These are phyloP conservation scores for Globisporangium nodosum DNA, from an alignment of 352 stramenopile species.

Conservation along the genomic window DNA sequence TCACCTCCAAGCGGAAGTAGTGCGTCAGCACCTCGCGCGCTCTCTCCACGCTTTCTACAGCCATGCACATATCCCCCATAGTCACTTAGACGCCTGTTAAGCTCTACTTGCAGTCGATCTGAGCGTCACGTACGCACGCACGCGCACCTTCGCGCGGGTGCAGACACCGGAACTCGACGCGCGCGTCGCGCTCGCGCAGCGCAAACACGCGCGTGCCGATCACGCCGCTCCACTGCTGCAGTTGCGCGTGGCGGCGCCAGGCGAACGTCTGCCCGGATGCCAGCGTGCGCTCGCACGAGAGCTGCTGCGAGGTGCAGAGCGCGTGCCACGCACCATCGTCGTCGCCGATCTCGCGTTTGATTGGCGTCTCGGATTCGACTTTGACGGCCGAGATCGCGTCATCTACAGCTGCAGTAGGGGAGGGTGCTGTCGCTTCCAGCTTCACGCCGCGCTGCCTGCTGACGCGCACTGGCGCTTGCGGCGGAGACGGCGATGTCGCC, in stretches of 20 bases:
- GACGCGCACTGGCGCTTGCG: not conserved
- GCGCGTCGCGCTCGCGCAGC: slow-evolving; percentile 31
- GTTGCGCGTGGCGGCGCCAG: slow-evolving; percentile 18
- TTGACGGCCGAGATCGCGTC: not conserved
- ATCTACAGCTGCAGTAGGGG: not conserved
- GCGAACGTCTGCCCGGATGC: slow-evolving; percentile 50
- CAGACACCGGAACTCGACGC: slow-evolving; percentile 53
- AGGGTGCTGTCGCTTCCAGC: not conserved
- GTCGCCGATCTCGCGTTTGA: slow-evolving; percentile 6
- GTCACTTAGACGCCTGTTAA: not conserved
- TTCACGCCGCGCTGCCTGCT: not conserved
- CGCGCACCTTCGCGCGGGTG: slow-evolving; percentile 47
- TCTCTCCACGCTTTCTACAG: slow-evolving; percentile 34
- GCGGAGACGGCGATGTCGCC: not conserved
- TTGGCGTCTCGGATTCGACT: slow-evolving; percentile 11
- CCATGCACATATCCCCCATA: not conserved
- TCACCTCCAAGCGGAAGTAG: slow-evolving; percentile 90
- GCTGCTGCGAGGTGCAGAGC: slow-evolving; percentile 34
- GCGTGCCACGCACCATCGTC: slow-evolving; percentile 21
- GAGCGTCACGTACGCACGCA: not conserved
- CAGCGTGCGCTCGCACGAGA: slow-evolving; percentile 42
- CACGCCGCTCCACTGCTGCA: slow-evolving; percentile 47
- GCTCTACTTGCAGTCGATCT: not conserved
- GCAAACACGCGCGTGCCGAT: slow-evolving; percentile 37
- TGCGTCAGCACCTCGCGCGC: slow-evolving; percentile 42